Base-by-base conservation (phyloP, 2,329 filamentous ascomycete species). In the Rhynchosporium secalis region DNA sequence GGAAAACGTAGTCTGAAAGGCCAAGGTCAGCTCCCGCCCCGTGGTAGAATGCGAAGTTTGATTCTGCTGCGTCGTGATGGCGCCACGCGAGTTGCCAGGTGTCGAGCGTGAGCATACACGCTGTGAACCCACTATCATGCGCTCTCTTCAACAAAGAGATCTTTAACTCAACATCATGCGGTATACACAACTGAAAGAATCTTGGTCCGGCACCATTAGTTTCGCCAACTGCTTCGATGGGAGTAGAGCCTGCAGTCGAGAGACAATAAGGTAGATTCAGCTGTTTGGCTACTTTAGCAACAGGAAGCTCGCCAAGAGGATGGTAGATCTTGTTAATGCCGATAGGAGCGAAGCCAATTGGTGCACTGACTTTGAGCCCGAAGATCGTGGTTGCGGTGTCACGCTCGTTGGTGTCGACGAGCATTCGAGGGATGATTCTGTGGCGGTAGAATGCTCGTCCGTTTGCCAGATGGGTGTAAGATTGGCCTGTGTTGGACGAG, bases 311-410 rank as follows among this genome's bases (percentile, higher is more conserved):
- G 45, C 82, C 85, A 0, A 75, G 71, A 0, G 80, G 78, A 67
- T 88, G 79, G 75, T 87, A 88, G 68, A 88, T 88, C 65, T 83
- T 82, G 75, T 88, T 87, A 67, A 88, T 87, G 4, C 86, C 85
- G 33, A 88, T 81, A 0, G 85, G 85, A 0, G 85, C 83, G 69
- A 88, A 86, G n/a, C 83, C 84, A 56, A 88, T 82, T 0, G 86
- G 85, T 0, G 84, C 84, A 2, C 80, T 77, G 13, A 85, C 80
- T 55, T 79, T 78, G 72, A 87, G 83, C 13, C 85, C 82, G 72
- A 87, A 88, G 64, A 89, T 83, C 3, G 75, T 76, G 12, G 83
- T 83, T 1, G 75, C 74, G 0, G 83, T 86, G 68, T 87, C 84
- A 43, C 84, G 81, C 38, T 73, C 74, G 69, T 83, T 85, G 7